These are phyloP conservation scores for Eimeria sp. DNA, from an alignment of 169 alveolate species.

Conservation along the genomic window DNA sequence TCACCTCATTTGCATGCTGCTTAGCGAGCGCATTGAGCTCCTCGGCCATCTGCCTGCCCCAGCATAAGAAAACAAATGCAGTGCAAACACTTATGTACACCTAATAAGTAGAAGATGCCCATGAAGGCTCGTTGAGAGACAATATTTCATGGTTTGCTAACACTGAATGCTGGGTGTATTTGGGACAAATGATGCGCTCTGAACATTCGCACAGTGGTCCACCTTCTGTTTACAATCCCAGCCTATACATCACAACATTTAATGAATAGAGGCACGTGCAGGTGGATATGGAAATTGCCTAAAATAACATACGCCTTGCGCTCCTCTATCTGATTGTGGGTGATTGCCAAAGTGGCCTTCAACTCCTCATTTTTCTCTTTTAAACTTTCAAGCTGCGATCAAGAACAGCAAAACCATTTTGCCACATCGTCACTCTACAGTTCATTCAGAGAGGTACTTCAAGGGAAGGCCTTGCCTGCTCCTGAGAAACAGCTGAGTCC, in stretches of 20 bases:
- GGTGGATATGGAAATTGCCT: neutral
- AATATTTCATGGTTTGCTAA: too few relatives aligned
- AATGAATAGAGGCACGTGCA: too few relatives aligned
- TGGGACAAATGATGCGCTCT: too few relatives aligned
- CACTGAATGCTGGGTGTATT: too few relatives aligned
- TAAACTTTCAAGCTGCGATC: neutral
- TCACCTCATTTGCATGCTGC: conserved; percentile 64
- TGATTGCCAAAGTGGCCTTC: conserved; percentile 43
- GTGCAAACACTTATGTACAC: too few relatives aligned
- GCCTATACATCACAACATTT: too few relatives aligned
- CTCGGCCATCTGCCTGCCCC: conserved; percentile 57
- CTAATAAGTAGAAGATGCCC: too few relatives aligned
- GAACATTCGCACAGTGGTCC: too few relatives aligned
- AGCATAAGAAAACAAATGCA: neutral
- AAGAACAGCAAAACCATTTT: neutral
- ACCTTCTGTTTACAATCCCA: too few relatives aligned
- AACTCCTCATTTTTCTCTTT: conserved; percentile 48
- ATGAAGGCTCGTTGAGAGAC: too few relatives aligned
- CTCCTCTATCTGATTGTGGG: conserved; percentile 14
- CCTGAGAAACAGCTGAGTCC: neutral
- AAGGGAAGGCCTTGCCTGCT: neutral
- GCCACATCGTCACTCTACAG: neutral
- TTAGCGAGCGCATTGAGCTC: conserved; percentile 38
- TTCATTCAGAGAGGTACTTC: too few relatives aligned
- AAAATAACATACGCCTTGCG: conserved; percentile 34